Percentiles rank a stretch among this genome's conserved stretches.
Evolutionary conservation across 2,329 filamentous ascomycete species (phyloP).

Genomic region (Diaporthe destruens): DNA sequence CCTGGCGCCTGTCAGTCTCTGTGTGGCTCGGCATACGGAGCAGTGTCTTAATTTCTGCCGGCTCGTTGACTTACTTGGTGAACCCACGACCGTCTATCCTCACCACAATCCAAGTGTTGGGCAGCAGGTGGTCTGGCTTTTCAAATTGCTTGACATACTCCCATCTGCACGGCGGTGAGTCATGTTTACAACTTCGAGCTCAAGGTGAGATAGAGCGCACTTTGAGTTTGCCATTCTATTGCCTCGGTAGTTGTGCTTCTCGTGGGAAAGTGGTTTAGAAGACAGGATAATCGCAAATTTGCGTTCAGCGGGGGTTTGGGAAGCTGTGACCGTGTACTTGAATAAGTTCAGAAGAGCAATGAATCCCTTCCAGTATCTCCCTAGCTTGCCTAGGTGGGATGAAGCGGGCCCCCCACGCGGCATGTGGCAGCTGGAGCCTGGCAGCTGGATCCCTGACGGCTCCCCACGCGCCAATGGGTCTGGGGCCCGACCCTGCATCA

Average conservation of each 20-base stretch:
- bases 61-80: slow-evolving; percentile 76
- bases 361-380: neutral
- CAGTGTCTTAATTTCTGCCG: neutral
- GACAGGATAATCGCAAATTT: neutral
- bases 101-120: slow-evolving; percentile 95
- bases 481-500: slow-evolving; percentile 26
- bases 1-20: slow-evolving; percentile 59
- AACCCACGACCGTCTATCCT: slow-evolving; percentile 95
- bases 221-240: slow-evolving; percentile 48
- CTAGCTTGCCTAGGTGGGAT: neutral
- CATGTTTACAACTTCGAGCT: slow-evolving; percentile 43
- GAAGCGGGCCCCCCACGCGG: neutral
- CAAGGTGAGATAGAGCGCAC: slow-evolving; percentile 39
- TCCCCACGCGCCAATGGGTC: slow-evolving; percentile 30
- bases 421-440: slow-evolving; percentile 29
- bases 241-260: neutral
- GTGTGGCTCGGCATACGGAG: neutral
- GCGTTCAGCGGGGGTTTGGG: neutral
- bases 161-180: slow-evolving; percentile 68
- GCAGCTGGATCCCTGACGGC: slow-evolving; percentile 26
- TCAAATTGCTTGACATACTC: slow-evolving; percentile 96
- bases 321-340: neutral
- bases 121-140: slow-evolving; percentile 81
- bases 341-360: neutral
- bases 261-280: no score